Percentiles rank a stretch among this genome's conserved stretches.
Evolutionary conservation across 805 yeast genomes (phyloP).

Genomic region (Candida suzukii): DNA sequence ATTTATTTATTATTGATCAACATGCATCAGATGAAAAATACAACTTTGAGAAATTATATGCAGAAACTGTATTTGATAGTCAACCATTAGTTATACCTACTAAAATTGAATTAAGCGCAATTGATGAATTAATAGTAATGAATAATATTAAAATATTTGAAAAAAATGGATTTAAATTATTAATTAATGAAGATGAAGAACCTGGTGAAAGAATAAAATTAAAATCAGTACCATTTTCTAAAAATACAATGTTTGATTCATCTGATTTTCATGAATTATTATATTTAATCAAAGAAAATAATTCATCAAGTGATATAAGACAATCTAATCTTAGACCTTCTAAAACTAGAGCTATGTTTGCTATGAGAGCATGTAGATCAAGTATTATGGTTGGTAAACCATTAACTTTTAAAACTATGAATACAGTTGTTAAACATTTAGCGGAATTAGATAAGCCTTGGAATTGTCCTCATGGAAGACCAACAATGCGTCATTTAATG

Average conservation of each 20-base stretch:
- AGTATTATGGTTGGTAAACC: conserved; percentile 92
- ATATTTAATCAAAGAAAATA: conserved; percentile 53
- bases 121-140: conserved; percentile 69
- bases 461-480: conserved; percentile 97
- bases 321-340: conserved; percentile 50
- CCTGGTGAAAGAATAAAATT: conserved; percentile 56
- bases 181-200: conserved; percentile 37
- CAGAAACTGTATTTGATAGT: conserved; percentile 47
- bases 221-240: conserved; percentile 65
- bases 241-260: conserved; percentile 56
- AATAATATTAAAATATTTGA: conserved; percentile 53
- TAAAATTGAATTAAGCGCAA: conserved; percentile 55
- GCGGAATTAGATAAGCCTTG: conserved; percentile 84
- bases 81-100: conserved; percentile 66
- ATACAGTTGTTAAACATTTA: conserved; percentile 55
- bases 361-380: conserved; percentile 91
- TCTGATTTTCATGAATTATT: conserved; percentile 75
- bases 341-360: conserved; percentile 77
- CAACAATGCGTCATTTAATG: conserved; percentile 87
- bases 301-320: conserved; percentile 31
- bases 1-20: conserved; percentile 87
- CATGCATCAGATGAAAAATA: conserved; percentile 96
- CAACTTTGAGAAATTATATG: conserved; percentile 72
- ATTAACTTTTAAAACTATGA: conserved; percentile 55
- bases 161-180: conserved; percentile 71